Evolutionary conservation across 208 protist species (phyloP), one percentile per base, ranked within the genome.

Genomic region (Eutreptiella sp.): DNA sequence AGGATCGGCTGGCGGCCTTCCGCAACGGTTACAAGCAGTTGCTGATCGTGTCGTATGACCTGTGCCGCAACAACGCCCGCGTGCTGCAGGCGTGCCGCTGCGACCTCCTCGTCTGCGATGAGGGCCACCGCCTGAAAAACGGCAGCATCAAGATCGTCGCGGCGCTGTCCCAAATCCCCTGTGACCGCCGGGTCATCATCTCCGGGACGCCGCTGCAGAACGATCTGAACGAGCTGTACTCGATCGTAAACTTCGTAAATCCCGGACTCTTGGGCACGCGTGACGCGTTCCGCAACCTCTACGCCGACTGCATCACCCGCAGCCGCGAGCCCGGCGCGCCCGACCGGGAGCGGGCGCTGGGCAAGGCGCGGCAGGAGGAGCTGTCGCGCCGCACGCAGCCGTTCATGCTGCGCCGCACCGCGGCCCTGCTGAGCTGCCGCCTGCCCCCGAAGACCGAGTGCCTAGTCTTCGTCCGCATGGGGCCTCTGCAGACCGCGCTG

Each of bases 11-110:
- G 36, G 19, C 23, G 38, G 55, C 16, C 1, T 4, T 32, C 19
- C 19, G 36, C 16, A 48, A 48, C 11, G 43, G 9, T 9, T 48
- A 48, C 43, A 48, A 33, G 1, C 16, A 42, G 23, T 31, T 79
- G 19, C 26, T 78, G 24, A 60, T 78, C 1, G 64, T 54, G 5
- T 76, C 67, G 0, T 78, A 78, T 27, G 38, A 78, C 32, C 29
- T 68, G 33, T 45, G 69, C 1, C 16, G 28, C 9, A 71, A 34
- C 27, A 45, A 78, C 39, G 24, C 26, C 24, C 26, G 39, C 3
- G 14, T n/a, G 27, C 28, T 78, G 0, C 16, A 33, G 41, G 33
- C 45, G 19, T 48, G 35, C 19, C 28, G 26, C 35, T 63, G 46
- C 39, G 61, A 63, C 39, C 24, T 66, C 26, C 26, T 72, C 23